Percentiles rank a stretch among this genome's conserved stretches.
phyloP scores from a whole-genome alignment of 2,329 filamentous ascomycete species.

The Sporothrix schenckii region DNA sequence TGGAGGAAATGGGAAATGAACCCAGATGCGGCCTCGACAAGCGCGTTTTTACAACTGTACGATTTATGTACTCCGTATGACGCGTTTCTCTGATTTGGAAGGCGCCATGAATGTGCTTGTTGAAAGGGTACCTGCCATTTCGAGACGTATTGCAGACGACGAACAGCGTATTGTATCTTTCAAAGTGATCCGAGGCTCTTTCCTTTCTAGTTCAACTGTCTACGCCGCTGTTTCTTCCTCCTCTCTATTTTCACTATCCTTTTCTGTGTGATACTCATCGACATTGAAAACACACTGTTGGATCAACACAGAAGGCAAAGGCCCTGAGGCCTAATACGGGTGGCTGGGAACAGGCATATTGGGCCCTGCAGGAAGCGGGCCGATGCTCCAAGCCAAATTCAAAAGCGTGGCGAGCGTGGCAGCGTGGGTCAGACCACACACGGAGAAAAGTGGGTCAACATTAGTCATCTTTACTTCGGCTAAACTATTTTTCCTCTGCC shows the following conservation, averaged over 20 bases:
- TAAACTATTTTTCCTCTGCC: background rate
- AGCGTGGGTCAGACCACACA: background rate
- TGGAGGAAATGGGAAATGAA: constrained; percentile 3
- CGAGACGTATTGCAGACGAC: background rate
- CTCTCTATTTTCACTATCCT: background rate
- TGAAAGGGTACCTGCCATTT: background rate
- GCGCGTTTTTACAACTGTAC: background rate
- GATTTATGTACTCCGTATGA: no score
- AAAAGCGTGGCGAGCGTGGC: background rate
- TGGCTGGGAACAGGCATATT: constrained; percentile 20
- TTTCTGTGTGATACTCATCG: background rate
- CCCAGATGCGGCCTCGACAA: background rate
- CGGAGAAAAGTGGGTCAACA: constrained; percentile 1
- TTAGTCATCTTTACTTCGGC: background rate
- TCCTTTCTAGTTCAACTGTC: background rate
- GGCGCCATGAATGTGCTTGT: background rate
- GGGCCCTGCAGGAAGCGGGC: constrained; percentile 13
- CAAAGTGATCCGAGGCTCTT: background rate
- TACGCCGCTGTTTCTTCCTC: background rate
- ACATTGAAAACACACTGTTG: background rate
- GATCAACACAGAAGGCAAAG: background rate
- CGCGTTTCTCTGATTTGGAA: constrained; percentile 2
- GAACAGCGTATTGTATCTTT: no score
- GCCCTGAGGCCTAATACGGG: background rate
- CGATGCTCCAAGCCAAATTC: constrained; percentile 22